Evolutionary conservation across 371 early-diverging fungal species (phyloP).

Genomic region (Haplosporangium sp.): DNA sequence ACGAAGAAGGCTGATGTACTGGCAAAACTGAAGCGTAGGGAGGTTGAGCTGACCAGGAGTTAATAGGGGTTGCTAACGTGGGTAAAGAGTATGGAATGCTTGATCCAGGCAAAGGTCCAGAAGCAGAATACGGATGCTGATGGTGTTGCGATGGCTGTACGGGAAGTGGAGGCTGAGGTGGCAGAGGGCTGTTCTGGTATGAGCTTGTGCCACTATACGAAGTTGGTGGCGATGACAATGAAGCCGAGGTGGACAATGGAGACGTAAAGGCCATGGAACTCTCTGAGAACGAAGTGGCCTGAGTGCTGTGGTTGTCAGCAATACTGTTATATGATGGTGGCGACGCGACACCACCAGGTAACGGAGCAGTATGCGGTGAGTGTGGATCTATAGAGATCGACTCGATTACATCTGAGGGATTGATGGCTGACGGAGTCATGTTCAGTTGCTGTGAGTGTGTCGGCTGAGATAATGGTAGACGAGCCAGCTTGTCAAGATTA

Average conservation of each 20-base stretch:
- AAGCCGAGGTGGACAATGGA: constrained; percentile 15
- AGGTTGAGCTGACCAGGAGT: too few species aligned
- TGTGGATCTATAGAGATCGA: constrained; percentile 7
- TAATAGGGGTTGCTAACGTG: background rate
- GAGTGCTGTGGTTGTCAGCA: background rate
- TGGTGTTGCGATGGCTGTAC: background rate
- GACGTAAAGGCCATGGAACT: background rate
- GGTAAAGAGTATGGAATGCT: constrained; percentile 5
- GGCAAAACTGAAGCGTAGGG: too few species aligned
- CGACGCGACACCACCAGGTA: background rate
- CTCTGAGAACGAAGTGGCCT: background rate
- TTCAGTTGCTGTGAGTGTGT: background rate
- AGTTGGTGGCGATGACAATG: constrained; percentile 9
- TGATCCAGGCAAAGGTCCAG: background rate
- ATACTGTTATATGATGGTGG: background rate
- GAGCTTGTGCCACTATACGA: background rate
- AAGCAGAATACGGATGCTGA: constrained; percentile 9
- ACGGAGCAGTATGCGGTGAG: constrained; percentile 6
- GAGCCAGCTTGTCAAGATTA: too few species aligned
- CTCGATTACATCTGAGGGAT: constrained; percentile 6
- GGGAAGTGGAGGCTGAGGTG: constrained; percentile 4
- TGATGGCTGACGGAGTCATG: background rate
- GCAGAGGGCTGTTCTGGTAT: constrained; percentile 16
- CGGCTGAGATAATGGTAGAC: too few species aligned
- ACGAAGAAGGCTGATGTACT: too few species aligned